These are phyloP conservation scores for Aspergillus sp. DNA, from an alignment of 2,329 filamentous ascomycete genomes.

Conservation along the genomic window DNA sequence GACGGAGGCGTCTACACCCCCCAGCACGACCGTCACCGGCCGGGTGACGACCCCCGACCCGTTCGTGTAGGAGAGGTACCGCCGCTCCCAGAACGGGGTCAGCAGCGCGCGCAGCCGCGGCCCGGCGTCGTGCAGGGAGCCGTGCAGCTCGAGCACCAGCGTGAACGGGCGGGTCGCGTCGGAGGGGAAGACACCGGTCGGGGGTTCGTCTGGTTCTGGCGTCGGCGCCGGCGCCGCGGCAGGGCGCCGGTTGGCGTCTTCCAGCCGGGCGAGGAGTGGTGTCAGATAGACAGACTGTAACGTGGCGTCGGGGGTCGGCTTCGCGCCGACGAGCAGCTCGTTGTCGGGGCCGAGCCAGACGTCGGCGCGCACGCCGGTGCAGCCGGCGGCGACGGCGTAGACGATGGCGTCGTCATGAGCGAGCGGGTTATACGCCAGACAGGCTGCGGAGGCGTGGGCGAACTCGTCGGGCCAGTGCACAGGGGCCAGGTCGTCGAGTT, in stretches of 20 bases:
- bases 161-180: constrained; percentile 17
- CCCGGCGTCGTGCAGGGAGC: constrained; percentile 15
- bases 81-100: constrained; percentile 15
- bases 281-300: constrained; percentile 22
- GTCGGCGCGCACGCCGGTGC: constrained; percentile 25
- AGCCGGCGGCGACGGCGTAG: constrained; percentile 22
- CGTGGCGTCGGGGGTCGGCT: constrained; percentile 5
- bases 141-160: constrained; percentile 25
- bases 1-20: constrained; percentile 3
- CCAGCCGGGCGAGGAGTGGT: constrained; percentile 19
- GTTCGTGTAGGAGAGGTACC: constrained; percentile 23
- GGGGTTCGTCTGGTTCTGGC: no score
- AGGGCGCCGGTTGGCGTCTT: constrained; percentile 5
- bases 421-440: constrained; percentile 22
- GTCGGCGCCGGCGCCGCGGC: not conserved
- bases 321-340: constrained; percentile 20
- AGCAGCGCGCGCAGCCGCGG: constrained; percentile 20
- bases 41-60: constrained; percentile 16
- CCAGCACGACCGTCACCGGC: constrained; percentile 25
- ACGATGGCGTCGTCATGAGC: constrained; percentile 19
- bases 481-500: constrained; percentile 6
- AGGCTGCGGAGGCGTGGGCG: constrained; percentile 14
- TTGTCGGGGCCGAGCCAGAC: constrained; percentile 23
- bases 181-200: constrained; percentile 13
- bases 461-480: constrained; percentile 16